Conservation (phyloP, 805 yeast genomes). For the Saccharomycopsis vini region DNA sequence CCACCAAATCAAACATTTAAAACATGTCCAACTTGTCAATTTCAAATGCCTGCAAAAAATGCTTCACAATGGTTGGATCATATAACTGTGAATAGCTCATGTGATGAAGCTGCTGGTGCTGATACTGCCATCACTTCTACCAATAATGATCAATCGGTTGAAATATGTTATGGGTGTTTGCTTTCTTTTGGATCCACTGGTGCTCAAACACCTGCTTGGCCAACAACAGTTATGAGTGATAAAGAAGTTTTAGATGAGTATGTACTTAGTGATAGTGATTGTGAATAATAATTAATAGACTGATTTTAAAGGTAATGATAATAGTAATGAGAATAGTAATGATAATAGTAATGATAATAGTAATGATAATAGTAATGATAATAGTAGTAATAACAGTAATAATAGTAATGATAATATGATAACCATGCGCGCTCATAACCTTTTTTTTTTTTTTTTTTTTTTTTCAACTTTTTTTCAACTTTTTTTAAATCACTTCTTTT, state of each 20-base stretch:
- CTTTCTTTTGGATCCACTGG: slow-evolving; percentile 28
- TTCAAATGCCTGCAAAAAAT: slow-evolving; percentile 27
- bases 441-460: too few relatives aligned
- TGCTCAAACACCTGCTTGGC: slow-evolving; percentile 31
- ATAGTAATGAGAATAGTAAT: too few relatives aligned
- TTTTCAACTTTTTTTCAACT: too few relatives aligned
- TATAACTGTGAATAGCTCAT: slow-evolving; percentile 33
- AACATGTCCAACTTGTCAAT: slow-evolving; percentile 3
- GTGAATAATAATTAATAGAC: too few relatives aligned
- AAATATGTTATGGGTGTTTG: slow-evolving; percentile 35
- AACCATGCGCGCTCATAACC: too few relatives aligned
- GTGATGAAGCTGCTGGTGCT: slow-evolving; percentile 25
- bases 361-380: too few relatives aligned
- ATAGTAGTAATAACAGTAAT: too few relatives aligned
- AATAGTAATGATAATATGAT: too few relatives aligned
- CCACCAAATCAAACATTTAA: slow-evolving; percentile 22
- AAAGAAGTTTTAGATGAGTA: slow-evolving; percentile 30
- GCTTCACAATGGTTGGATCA: slow-evolving; percentile 34
- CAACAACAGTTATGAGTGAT: slow-evolving; percentile 23
- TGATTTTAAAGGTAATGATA: too few relatives aligned
- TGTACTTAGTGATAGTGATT: too few relatives aligned
- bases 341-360: too few relatives aligned
- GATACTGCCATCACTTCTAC: background rate
- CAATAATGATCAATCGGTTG: slow-evolving; percentile 14
- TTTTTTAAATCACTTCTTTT: too few relatives aligned